Evolutionary conservation across 2,329 filamentous ascomycete genomes (phyloP).

Genomic region (Aphanocladium album): DNA sequence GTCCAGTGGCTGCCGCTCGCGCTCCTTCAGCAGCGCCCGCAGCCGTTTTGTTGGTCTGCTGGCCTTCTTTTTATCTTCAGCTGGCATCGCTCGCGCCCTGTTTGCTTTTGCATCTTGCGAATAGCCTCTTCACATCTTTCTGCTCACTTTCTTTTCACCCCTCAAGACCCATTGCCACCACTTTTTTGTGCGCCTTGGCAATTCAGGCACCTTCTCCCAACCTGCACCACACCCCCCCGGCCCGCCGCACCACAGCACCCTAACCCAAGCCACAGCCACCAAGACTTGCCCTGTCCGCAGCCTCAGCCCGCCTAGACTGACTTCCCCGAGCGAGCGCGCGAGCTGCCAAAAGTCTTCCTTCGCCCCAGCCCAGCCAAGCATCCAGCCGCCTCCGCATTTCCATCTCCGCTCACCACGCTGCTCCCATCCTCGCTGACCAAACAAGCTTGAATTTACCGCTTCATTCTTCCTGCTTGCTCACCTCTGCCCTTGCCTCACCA

Average conservation of each 20-base stretch:
- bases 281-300: slow-evolving; percentile 1
- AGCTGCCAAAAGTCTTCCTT: background rate
- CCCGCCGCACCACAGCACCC: background rate
- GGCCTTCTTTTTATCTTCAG: background rate
- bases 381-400: slow-evolving; percentile 4
- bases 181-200: background rate
- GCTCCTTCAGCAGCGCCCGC: background rate
- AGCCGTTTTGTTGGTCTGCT: background rate
- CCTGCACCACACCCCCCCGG: background rate
- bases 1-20: background rate
- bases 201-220: background rate
- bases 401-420: slow-evolving; percentile 4
- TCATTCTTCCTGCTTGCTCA: background rate
- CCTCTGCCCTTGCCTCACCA: background rate
- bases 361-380: background rate
- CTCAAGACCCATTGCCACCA: too few relatives aligned
- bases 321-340: background rate
- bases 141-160: background rate
- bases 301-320: background rate
- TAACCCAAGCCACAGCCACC: slow-evolving; percentile 10
- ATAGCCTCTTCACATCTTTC: background rate
- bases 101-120: background rate
- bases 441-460: background rate
- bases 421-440: background rate
- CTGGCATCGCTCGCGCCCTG: background rate